Percentiles rank a stretch among this genome's conserved stretches.
Conservation (phyloP, 257 asterid species). For the Nicotiana otophora region DNA sequence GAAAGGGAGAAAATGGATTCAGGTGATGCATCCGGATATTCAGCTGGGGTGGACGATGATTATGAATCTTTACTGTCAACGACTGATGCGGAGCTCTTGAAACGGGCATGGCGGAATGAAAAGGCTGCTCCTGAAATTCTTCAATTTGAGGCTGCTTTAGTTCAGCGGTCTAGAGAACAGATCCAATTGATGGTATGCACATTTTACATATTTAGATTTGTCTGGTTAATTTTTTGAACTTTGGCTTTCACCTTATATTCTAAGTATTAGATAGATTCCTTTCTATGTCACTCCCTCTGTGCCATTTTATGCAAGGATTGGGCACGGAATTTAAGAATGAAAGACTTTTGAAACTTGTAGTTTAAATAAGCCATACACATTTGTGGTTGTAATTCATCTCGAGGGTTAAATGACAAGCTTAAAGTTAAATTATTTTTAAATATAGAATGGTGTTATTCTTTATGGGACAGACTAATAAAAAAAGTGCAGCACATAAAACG, state of each 20-base stretch:
- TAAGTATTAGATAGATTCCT: neutral
- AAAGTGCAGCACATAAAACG: too few species aligned
- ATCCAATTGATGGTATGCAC: constrained; percentile 58
- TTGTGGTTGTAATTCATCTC: too few species aligned
- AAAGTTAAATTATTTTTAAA: too few species aligned
- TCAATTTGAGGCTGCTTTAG: constrained; percentile 47
- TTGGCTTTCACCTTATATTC: neutral
- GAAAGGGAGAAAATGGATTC: constrained; percentile 39
- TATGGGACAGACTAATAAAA: too few species aligned
- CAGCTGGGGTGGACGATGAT: constrained; percentile 47
- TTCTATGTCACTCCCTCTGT: neutral
- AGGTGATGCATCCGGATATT: constrained; percentile 27
- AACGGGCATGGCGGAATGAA: constrained; percentile 88
- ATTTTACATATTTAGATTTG: neutral
- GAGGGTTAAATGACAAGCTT: too few species aligned
- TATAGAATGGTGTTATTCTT: too few species aligned
- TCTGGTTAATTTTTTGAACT: neutral
- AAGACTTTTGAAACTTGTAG: too few species aligned
- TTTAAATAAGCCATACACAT: too few species aligned
- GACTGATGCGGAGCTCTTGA: constrained; percentile 73
- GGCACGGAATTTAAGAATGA: too few species aligned
- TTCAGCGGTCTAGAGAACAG: constrained; percentile 64
- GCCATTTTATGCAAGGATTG: too few species aligned
- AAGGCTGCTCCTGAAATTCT: constrained; percentile 95
- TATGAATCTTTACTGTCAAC: constrained; percentile 63